Base-by-base conservation (phyloP, 257 asterid genomes). In the Nicotiana knightiana region DNA sequence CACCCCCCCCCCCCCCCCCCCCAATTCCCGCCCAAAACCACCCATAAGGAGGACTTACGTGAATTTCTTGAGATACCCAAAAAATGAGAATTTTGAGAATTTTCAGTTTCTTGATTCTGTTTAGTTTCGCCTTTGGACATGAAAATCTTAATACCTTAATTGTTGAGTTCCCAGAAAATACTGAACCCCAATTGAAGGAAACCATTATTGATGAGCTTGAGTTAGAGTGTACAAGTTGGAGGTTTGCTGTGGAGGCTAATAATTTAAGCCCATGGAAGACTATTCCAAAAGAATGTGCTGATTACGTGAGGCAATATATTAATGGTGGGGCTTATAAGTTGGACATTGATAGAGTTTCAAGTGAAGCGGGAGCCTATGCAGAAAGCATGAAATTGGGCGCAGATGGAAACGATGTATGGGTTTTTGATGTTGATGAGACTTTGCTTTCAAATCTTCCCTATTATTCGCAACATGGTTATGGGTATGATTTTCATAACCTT, bases 351-450 rank as follows among this genome's bases (percentile, higher is more conserved):
- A 85, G 85, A 89, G 96, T 87, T 18, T 86, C 91, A 0, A 82
- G 80, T 10, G 96, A 93, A 82, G 91, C 97, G 80, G 84, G 66
- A 77, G 26, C 39, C 6, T 92, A 65, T 81, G 98, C 93, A 21
- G 84, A 79, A 70, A 85, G 88, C 33, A 43, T 88, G 46, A 81
- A 88, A 84, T 87, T 92, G 83, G 87, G 88, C 57, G 85, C 55
- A 18, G 95, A 90, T 76, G 92, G 91, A 7, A 91, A 86, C 51
- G 86, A 87, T 82, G 89, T 87, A 32, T 96, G 98, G 99, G 62
- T 94, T 82, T 94, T 96, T 77, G 97, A 96, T 82, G 85, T 93
- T 12, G 98, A 96, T 87, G 99, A 94, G 82, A 96, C 99, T 68
- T 85, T 96, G 82, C 91, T 96, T 46, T 93, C 97, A 0, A 94